Percentiles rank a stretch among this genome's conserved stretches.
Evolutionary conservation across 495 filamentous ascomycete genomes (phyloP).

Genomic region (Massariosphaeria phaeospora): DNA sequence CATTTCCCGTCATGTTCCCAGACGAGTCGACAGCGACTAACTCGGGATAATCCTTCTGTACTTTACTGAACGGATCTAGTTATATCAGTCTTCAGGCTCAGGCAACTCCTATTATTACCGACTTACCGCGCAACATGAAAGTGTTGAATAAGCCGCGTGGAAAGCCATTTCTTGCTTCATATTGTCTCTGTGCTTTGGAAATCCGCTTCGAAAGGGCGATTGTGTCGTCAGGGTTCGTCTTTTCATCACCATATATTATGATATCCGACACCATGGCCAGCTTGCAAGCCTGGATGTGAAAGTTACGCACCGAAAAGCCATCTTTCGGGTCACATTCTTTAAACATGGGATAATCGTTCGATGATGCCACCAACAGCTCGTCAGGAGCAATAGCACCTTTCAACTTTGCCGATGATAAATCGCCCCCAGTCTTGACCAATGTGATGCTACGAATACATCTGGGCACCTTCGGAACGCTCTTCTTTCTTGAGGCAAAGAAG

Average conservation of each 20-base stretch:
- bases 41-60: constrained; percentile 65
- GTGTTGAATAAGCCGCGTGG: constrained; percentile 66
- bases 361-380: constrained; percentile 56
- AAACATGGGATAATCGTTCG: constrained; percentile 53
- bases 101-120: not conserved
- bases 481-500: constrained; percentile 78
- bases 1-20: constrained; percentile 67
- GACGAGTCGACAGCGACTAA: constrained; percentile 70
- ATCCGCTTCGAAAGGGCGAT: constrained; percentile 65
- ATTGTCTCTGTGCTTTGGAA: constrained; percentile 67
- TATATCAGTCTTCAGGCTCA: constrained; percentile 9
- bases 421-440: constrained; percentile 81
- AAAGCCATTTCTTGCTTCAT: constrained; percentile 56
- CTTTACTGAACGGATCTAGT: constrained; percentile 59
- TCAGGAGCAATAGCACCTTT: constrained; percentile 79
- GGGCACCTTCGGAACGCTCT: constrained; percentile 66
- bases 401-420: constrained; percentile 66
- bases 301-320: constrained; percentile 83
- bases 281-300: constrained; percentile 93
- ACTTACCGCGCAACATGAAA: constrained; percentile 66
- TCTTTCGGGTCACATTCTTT: constrained; percentile 74
- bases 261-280: constrained; percentile 84
- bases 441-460: constrained; percentile 75
- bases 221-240: constrained; percentile 50
- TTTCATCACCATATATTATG: constrained; percentile 78